phyloP scores from a whole-genome alignment of 345 rosid genomes.

The Euphorbia lathyris region DNA sequence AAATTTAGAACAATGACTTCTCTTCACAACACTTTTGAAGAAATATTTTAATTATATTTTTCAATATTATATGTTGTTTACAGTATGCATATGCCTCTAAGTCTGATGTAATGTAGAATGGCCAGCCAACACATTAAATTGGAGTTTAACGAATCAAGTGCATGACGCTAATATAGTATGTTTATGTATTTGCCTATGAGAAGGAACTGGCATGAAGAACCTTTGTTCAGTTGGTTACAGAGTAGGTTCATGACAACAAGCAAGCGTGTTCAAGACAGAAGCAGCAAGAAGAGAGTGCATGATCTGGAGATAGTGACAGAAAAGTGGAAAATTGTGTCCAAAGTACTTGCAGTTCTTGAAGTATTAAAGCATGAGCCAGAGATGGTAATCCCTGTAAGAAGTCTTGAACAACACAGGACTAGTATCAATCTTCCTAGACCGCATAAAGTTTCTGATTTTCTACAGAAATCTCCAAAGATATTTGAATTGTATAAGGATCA shows the following conservation, averaged over 20 bases:
- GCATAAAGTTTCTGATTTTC: constrained; percentile 58
- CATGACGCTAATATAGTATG: constrained; percentile 19
- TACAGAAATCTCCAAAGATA: constrained; percentile 67
- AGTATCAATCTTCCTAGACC: constrained; percentile 67
- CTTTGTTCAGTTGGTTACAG: constrained; percentile 30
- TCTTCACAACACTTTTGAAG: not conserved
- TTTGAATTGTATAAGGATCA: constrained; percentile 76
- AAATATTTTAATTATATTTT: not conserved
- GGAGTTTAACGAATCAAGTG: constrained; percentile 9
- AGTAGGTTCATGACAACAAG: constrained; percentile 64
- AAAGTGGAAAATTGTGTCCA: constrained; percentile 63
- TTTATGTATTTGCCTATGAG: constrained; percentile 45
- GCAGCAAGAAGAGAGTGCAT: constrained; percentile 58
- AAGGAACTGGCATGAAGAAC: constrained; percentile 16
- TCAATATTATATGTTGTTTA: not conserved
- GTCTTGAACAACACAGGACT: constrained; percentile 48
- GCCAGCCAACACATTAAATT: not conserved
- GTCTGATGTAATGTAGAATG: constrained; percentile 4
- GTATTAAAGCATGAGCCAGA: constrained; percentile 64
- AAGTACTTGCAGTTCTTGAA: constrained; percentile 62
- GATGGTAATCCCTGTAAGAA: constrained; percentile 58
- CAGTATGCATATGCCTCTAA: not conserved
- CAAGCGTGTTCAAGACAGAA: constrained; percentile 78
- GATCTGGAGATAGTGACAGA: constrained; percentile 73
- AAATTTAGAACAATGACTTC: not conserved